phyloP scores from a whole-genome alignment of 345 rosid genomes.

The Sisymbrium irio region DNA sequence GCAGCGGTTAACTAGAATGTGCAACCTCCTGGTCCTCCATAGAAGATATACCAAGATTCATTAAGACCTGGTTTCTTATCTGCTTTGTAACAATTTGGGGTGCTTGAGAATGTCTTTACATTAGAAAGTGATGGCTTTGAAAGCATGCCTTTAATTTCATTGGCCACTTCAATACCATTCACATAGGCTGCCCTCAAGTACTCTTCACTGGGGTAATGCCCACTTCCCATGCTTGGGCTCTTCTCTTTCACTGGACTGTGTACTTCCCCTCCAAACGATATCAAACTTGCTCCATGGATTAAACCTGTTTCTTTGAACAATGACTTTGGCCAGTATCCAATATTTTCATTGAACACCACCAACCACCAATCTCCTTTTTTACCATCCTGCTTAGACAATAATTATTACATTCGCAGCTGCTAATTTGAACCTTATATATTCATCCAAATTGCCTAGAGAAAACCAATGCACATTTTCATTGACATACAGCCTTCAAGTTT shows the following conservation, averaged over 20 bases:
- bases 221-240: neutral
- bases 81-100: conserved; percentile 9
- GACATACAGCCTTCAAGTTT: neutral
- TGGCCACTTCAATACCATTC: neutral
- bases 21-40: neutral
- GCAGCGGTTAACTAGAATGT: neutral
- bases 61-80: too few species aligned
- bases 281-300: neutral
- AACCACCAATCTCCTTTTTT: neutral
- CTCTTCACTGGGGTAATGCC: neutral
- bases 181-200: neutral
- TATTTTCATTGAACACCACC: neutral
- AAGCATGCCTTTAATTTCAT: neutral
- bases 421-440: neutral
- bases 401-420: neutral
- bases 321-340: neutral
- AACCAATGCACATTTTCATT: too few species aligned
- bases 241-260: neutral
- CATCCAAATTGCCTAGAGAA: too few species aligned
- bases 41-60: neutral
- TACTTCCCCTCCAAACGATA: neutral
- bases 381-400: neutral
- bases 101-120: neutral
- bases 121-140: neutral
- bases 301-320: neutral